Evolutionary conservation across 2,329 filamentous ascomycete genomes (phyloP).

Genomic region (Tolypocladium capitatum): DNA sequence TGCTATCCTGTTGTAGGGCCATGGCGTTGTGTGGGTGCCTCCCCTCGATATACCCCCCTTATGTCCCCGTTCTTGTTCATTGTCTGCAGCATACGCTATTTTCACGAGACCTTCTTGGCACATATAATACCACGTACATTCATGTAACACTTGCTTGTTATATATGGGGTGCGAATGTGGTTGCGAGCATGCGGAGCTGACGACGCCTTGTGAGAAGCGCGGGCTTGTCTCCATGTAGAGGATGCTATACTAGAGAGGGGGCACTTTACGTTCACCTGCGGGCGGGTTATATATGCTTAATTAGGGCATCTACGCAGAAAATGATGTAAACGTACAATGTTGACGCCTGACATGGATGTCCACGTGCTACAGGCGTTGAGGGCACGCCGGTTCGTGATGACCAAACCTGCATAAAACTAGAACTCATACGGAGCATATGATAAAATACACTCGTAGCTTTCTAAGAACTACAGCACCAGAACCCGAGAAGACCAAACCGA

Average conservation of each 20-base stretch:
- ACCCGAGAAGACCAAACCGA: too few species aligned
- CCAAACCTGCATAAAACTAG: too few species aligned
- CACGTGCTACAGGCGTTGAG: too few species aligned
- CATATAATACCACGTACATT: neutral
- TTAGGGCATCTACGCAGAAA: neutral
- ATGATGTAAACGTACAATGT: too few species aligned
- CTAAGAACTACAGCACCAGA: too few species aligned
- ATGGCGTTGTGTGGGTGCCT: neutral
- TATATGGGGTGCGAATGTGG: neutral
- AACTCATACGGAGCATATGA: too few species aligned
- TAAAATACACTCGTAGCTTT: too few species aligned
- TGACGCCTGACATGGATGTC: neutral
- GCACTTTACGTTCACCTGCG: neutral
- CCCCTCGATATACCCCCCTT: neutral
- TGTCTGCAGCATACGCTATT: neutral
- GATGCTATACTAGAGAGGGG: neutral
- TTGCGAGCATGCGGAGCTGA: neutral
- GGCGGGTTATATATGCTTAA: neutral
- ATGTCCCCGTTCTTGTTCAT: neutral
- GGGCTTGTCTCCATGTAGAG: neutral
- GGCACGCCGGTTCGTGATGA: too few species aligned
- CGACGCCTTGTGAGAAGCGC: neutral
- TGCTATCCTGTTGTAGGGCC: constrained; percentile 6
- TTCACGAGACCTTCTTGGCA: neutral
- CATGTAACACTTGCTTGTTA: neutral